Conservation (phyloP, 2,329 filamentous ascomycete species). For the Venturia effusa region DNA sequence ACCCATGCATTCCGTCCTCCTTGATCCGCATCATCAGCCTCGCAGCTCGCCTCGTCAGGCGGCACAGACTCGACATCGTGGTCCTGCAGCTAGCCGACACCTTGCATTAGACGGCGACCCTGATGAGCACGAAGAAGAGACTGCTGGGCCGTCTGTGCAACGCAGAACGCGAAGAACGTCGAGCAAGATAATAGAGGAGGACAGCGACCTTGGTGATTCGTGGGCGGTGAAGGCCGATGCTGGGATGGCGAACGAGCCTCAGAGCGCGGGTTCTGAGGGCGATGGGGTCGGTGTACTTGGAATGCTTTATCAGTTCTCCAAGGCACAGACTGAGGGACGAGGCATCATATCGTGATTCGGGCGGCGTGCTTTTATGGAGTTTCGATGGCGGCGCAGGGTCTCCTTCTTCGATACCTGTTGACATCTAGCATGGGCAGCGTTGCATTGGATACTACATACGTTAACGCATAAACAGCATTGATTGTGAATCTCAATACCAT, state of each 20-base stretch:
- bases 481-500: too few relatives aligned
- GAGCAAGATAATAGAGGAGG: constrained; percentile 33
- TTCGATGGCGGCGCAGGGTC: not conserved
- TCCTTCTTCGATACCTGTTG: constrained; percentile 1
- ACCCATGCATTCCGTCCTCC: constrained; percentile 60
- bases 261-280: constrained; percentile 36
- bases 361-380: not conserved
- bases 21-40: constrained; percentile 69
- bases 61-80: constrained; percentile 23
- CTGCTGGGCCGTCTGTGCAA: constrained; percentile 1
- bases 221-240: constrained; percentile 37
- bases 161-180: constrained; percentile 27
- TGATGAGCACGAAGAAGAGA: constrained; percentile 12
- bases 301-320: constrained; percentile 58
- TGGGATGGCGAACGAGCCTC: constrained; percentile 29
- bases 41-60: constrained; percentile 35
- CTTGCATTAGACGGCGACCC: constrained; percentile 13
- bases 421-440: not conserved
- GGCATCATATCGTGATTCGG: constrained; percentile 16
- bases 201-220: constrained; percentile 51
- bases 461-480: too few relatives aligned
- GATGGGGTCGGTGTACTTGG: constrained; percentile 33
- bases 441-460: not conserved
- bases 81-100: constrained; percentile 13
- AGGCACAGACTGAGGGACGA: constrained; percentile 43